phyloP scores from a whole-genome alignment of 2,329 filamentous ascomycete genomes.

The Alternaria solani region DNA sequence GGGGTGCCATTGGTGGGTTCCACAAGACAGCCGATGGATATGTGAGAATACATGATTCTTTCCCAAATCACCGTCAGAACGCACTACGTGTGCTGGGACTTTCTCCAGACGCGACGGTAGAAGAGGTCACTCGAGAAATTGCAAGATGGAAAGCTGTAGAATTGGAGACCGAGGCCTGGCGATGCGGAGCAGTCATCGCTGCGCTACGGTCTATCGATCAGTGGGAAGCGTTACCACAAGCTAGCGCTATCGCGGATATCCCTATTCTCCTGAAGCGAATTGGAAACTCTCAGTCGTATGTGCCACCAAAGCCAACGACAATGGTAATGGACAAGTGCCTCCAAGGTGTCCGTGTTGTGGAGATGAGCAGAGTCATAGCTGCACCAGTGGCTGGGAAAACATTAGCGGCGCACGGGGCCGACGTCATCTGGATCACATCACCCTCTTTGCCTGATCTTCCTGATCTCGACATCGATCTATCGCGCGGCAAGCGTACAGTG shows the following conservation, averaged over 20 bases:
- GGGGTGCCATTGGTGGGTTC: constrained; percentile 60
- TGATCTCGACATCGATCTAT: constrained; percentile 53
- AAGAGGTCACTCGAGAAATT: constrained; percentile 53
- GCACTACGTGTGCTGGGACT: constrained; percentile 57
- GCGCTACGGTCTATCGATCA: constrained; percentile 60
- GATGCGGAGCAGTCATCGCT: constrained; percentile 56
- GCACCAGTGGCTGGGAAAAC: constrained; percentile 55
- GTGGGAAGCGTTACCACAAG: constrained; percentile 62
- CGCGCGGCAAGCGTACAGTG: constrained; percentile 59
- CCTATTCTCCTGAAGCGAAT: constrained; percentile 58
- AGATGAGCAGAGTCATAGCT: constrained; percentile 56
- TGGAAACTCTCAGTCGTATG: constrained; percentile 18
- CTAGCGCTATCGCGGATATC: constrained; percentile 54
- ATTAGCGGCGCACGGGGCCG: constrained; percentile 56
- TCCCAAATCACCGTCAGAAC: constrained; percentile 60
- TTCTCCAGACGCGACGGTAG: constrained; percentile 40
- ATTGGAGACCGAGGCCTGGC: constrained; percentile 57
- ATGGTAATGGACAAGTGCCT: constrained; percentile 43
- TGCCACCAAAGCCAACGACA: constrained; percentile 1
- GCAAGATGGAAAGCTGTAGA: constrained; percentile 56
- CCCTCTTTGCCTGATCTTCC: constrained; percentile 54
- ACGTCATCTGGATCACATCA: constrained; percentile 58
- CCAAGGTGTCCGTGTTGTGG: constrained; percentile 52
- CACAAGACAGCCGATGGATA: constrained; percentile 62
- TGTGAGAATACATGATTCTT: constrained; percentile 64